phyloP scores from a whole-genome alignment of 2,329 filamentous ascomycete genomes.

The Trichoderma koningiopsis region DNA sequence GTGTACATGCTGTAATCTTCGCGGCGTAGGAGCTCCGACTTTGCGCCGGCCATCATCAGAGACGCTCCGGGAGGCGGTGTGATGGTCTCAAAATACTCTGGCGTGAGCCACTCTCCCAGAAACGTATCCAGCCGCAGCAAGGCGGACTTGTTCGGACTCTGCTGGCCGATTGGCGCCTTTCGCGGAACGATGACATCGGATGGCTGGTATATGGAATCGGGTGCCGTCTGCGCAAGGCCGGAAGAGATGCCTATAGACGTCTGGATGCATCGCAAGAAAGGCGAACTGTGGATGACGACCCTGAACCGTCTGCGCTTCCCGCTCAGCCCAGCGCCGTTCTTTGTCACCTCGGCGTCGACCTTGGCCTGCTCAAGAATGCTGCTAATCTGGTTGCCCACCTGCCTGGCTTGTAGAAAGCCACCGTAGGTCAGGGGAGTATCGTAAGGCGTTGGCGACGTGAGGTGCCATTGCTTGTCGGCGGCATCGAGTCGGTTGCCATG shows the following conservation, averaged over 20 bases:
- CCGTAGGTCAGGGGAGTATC: conserved; percentile 94
- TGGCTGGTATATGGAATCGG: conserved; percentile 39
- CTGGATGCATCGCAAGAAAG: conserved; percentile 89
- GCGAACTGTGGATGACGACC: conserved; percentile 88
- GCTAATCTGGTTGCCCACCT: conserved; percentile 81
- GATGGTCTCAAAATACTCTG: conserved; percentile 91
- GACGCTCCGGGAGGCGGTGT: conserved; percentile 83
- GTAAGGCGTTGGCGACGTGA: conserved; percentile 90
- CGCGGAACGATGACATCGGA: conserved; percentile 42
- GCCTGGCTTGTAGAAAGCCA: conserved; percentile 85
- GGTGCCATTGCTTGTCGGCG: conserved; percentile 92
- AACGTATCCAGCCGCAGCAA: conserved; percentile 86
- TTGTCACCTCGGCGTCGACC: conserved; percentile 44
- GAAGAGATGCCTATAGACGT: conserved; percentile 87
- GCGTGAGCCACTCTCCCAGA: conserved; percentile 91
- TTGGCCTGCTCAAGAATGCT: conserved; percentile 63
- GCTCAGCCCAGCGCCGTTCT: conserved; percentile 28
- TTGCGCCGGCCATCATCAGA: conserved; percentile 86
- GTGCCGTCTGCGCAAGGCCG: conserved; percentile 67
- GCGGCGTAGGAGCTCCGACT: conserved; percentile 78
- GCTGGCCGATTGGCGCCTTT: conserved; percentile 32
- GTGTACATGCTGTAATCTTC: conserved; percentile 65
- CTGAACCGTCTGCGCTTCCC: conserved; percentile 65
- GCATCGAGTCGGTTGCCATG: conserved; percentile 94
- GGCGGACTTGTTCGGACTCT: conserved; percentile 53